These are phyloP conservation scores for Aspergillus pseudonomiae DNA, from an alignment of 2,329 filamentous ascomycete genomes.

Conservation along the genomic window DNA sequence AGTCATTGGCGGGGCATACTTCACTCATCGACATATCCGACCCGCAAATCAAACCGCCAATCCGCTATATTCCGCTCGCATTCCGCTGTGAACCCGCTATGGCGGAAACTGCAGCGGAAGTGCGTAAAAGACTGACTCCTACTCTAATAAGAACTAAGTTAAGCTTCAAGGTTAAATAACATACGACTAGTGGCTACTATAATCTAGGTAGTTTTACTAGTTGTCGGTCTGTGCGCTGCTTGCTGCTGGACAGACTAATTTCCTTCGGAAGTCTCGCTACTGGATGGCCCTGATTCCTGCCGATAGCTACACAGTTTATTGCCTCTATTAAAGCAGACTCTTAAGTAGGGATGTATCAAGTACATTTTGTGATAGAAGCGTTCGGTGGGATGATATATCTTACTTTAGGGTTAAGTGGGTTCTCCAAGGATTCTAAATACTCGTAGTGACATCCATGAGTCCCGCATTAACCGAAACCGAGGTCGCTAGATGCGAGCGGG, in stretches of 20 bases:
- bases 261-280: neutral
- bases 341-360: neutral
- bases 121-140: neutral
- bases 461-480: neutral
- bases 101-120: neutral
- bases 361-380: too few relatives aligned
- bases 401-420: neutral
- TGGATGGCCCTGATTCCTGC: neutral
- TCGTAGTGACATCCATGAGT: neutral
- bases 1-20: neutral
- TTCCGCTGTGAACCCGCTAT: neutral
- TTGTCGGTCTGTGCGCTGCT: neutral
- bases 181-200: neutral
- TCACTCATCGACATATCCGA: too few relatives aligned
- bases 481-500: neutral
- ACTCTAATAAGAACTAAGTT: neutral
- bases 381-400: neutral
- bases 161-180: neutral
- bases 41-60: neutral
- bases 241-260: neutral
- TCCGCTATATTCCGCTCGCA: neutral
- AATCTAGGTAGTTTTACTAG: neutral
- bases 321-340: neutral
- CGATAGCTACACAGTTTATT: neutral
- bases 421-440: neutral